These are phyloP conservation scores for Dendryphion nanum DNA, from an alignment of 2,329 filamentous ascomycete species.

Conservation along the genomic window DNA sequence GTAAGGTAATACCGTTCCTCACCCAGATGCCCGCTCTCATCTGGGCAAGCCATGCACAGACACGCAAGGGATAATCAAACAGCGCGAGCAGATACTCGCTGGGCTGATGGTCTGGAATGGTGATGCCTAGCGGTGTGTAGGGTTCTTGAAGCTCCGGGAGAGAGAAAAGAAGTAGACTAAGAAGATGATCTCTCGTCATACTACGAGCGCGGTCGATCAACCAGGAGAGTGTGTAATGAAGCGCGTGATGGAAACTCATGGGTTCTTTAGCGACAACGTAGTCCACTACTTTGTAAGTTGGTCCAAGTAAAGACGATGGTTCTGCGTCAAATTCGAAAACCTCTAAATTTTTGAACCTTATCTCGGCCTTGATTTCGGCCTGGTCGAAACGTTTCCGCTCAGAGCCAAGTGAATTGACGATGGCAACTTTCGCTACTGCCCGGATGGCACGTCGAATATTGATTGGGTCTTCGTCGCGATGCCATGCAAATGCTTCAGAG, in stretches of 20 bases:
- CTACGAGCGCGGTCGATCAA: slow-evolving; percentile 83
- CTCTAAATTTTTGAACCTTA: slow-evolving; percentile 74
- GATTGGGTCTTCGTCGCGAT: slow-evolving; percentile 61
- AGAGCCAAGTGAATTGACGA: slow-evolving; percentile 84
- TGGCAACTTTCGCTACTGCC: slow-evolving; percentile 76
- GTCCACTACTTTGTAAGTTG: slow-evolving; percentile 64
- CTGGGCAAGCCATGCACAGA: slow-evolving; percentile 94
- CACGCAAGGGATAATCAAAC: slow-evolving; percentile 89
- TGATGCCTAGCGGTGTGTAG: slow-evolving; percentile 59
- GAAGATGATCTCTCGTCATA: slow-evolving; percentile 67
- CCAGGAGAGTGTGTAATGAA: slow-evolving; percentile 97
- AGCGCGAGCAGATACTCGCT: slow-evolving; percentile 83
- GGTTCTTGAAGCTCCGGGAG: slow-evolving; percentile 66
- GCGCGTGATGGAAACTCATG: slow-evolving; percentile 95
- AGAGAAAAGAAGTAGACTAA: slow-evolving; percentile 68
- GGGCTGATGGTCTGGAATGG: slow-evolving; percentile 56
- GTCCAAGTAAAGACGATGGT: slow-evolving; percentile 23
- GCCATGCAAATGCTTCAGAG: slow-evolving; percentile 77
- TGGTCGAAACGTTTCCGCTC: slow-evolving; percentile 83
- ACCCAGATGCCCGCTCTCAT: slow-evolving; percentile 99
- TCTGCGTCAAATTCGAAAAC: slow-evolving; percentile 75
- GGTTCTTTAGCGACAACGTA: slow-evolving; percentile 86
- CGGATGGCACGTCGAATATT: slow-evolving; percentile 71
- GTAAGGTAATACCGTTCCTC: slow-evolving; percentile 90
- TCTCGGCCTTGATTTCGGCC: slow-evolving; percentile 82